phyloP scores from a whole-genome alignment of 352 stramenopile genomes.

The Pythium sukuiense region DNA sequence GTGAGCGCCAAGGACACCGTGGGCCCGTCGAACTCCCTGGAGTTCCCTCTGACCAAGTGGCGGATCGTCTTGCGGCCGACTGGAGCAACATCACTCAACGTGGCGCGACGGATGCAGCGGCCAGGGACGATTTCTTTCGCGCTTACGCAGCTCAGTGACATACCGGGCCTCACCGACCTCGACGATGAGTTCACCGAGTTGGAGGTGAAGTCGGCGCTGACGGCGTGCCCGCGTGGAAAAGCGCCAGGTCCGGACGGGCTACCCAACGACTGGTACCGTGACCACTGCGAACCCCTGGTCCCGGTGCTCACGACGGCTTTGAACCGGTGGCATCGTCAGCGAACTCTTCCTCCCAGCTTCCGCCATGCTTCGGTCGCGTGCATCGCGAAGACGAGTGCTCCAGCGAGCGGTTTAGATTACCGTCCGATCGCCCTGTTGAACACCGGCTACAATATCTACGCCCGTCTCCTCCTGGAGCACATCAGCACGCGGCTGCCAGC shows the following conservation, averaged over 20 bases:
- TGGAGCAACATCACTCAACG: slow-evolving; percentile 13
- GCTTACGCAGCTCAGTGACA: background rate
- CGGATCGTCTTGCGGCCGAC: background rate
- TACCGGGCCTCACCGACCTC: background rate
- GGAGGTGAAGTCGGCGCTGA: slow-evolving; percentile 7
- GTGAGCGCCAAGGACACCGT: background rate
- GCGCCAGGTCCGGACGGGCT: background rate
- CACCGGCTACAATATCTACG: slow-evolving; percentile 8
- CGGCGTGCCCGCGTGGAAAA: no score
- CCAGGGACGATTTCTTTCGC: background rate
- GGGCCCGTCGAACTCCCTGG: background rate
- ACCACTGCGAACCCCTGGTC: background rate
- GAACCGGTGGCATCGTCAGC: background rate
- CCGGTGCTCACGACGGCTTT: background rate
- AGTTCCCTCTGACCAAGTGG: background rate
- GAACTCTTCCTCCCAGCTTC: slow-evolving; percentile 2
- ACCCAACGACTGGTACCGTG: background rate
- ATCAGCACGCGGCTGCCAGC: background rate
- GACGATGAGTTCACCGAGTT: slow-evolving; percentile 12
- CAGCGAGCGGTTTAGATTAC: background rate
- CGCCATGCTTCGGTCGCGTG: background rate
- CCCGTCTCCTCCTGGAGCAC: background rate
- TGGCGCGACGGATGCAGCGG: background rate
- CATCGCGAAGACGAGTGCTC: slow-evolving; percentile 3
- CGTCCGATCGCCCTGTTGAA: background rate